These are phyloP conservation scores for Venturiaceae sp. DNA, from an alignment of 2,329 filamentous ascomycete genomes.

Conservation along the genomic window DNA sequence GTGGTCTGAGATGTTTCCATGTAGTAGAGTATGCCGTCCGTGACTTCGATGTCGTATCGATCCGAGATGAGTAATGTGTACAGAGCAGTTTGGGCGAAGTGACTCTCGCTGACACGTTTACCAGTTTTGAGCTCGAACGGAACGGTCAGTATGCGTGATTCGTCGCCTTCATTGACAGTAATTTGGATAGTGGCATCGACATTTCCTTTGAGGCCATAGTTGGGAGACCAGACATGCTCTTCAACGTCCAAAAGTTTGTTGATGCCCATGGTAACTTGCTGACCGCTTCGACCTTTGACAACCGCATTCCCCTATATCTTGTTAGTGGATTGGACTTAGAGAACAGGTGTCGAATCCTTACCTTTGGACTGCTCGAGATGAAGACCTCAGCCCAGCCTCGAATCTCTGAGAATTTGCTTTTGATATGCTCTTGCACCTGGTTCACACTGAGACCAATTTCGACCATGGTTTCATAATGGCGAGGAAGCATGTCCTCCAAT, in stretches of 20 bases:
- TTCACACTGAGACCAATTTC: slow-evolving; percentile 67
- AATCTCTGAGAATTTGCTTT: slow-evolving; percentile 73
- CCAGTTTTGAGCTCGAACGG: slow-evolving; percentile 96
- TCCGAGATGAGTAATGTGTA: slow-evolving; percentile 91
- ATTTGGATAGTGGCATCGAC: slow-evolving; percentile 95
- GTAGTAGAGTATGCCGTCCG: slow-evolving; percentile 88
- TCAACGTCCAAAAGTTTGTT: slow-evolving; percentile 94
- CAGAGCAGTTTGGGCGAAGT: slow-evolving; percentile 87
- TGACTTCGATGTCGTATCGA: slow-evolving; percentile 83
- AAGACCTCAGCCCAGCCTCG: slow-evolving; percentile 78
- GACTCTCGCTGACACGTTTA: slow-evolving; percentile 65
- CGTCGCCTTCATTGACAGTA: slow-evolving; percentile 61
- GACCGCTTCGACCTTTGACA: slow-evolving; percentile 69
- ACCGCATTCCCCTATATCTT: slow-evolving; percentile 44
- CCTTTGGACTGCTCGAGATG: slow-evolving; percentile 57
- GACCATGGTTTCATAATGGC: slow-evolving; percentile 82
- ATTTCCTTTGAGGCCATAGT: slow-evolving; percentile 95
- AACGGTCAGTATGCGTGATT: slow-evolving; percentile 63
- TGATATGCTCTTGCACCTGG: slow-evolving; percentile 69
- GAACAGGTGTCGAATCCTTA: not conserved
- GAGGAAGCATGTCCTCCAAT: slow-evolving; percentile 60
- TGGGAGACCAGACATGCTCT: slow-evolving; percentile 96
- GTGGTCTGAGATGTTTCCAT: slow-evolving; percentile 83
- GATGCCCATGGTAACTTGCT: slow-evolving; percentile 71
- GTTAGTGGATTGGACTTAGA: not conserved